Conservation (phyloP, 106 monocot genomes). For the Dendrobium officinale region DNA sequence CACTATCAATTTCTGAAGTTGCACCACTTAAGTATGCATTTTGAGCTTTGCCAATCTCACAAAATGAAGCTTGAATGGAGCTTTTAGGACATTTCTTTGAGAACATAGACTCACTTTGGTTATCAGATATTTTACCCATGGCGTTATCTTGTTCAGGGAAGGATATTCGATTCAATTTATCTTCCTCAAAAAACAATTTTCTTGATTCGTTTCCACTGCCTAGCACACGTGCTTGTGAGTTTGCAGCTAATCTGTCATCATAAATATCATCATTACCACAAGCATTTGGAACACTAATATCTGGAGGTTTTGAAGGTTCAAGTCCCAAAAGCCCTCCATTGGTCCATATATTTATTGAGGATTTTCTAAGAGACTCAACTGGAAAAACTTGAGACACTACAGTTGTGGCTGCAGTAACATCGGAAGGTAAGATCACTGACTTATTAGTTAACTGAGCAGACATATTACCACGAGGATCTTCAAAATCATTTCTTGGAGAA, state of each 20-base stretch:
- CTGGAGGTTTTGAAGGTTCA: conserved; percentile 90
- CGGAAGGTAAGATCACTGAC: conserved; percentile 8
- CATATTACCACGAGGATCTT: conserved; percentile 5
- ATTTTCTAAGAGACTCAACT: conserved; percentile 10
- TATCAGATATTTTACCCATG: background rate
- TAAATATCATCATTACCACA: background rate
- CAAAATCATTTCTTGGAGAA: conserved; percentile 10
- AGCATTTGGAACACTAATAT: conserved; percentile 23
- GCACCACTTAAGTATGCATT: background rate
- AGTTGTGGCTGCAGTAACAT: conserved; percentile 3
- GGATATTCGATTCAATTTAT: conserved; percentile 1
- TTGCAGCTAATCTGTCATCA: conserved; percentile 8
- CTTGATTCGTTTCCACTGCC: background rate
- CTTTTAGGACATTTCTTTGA: background rate
- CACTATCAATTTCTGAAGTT: background rate
- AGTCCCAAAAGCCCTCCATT: conserved; percentile 94
- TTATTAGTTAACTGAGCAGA: conserved; percentile 7
- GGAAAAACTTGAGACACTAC: conserved; percentile 13
- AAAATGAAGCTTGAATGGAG: background rate
- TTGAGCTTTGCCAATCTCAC: background rate
- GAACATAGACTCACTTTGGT: background rate
- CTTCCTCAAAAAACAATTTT: background rate
- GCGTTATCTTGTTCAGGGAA: background rate
- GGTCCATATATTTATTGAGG: conserved; percentile 65
- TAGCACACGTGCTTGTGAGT: background rate